Percentiles rank a stretch among this genome's conserved stretches.
Evolutionary conservation across 2,329 filamentous ascomycete genomes (phyloP).

Genomic region (Penicillium nordicum): DNA sequence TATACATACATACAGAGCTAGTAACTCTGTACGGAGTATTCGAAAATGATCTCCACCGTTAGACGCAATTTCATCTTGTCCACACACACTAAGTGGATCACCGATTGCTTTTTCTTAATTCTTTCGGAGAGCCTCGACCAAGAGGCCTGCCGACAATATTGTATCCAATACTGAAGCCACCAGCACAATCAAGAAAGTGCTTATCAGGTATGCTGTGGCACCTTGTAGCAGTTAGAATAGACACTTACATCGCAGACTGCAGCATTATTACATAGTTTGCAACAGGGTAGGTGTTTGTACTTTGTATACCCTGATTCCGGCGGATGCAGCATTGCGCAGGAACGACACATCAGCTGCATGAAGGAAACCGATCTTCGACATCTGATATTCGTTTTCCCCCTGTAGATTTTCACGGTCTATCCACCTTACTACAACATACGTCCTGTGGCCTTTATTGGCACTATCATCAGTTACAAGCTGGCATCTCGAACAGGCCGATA

Average conservation of each 20-base stretch:
- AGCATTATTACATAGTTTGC: not conserved
- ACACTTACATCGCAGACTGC: not conserved
- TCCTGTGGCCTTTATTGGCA: not conserved
- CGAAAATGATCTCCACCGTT: slow-evolving; percentile 19
- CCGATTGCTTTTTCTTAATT: slow-evolving; percentile 15
- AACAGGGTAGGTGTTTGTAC: not conserved
- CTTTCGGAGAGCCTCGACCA: slow-evolving; percentile 17
- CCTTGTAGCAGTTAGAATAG: not conserved
- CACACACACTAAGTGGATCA: slow-evolving; percentile 21
- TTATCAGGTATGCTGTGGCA: not conserved
- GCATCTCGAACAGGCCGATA: not conserved
- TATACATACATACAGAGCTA: slow-evolving; percentile 4
- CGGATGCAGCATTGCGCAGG: slow-evolving; percentile 10
- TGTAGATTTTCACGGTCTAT: not conserved
- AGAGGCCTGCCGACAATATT: slow-evolving; percentile 6
- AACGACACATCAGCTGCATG: slow-evolving; percentile 15
- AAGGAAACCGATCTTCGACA: not conserved
- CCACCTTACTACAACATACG: not conserved
- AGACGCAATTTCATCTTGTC: slow-evolving; percentile 14
- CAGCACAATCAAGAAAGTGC: not conserved
- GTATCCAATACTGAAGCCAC: not conserved
- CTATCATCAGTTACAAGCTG: not conserved
- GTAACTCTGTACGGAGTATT: not conserved
- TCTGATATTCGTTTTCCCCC: not conserved
- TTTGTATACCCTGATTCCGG: not conserved